Conservation (phyloP, 2,329 filamentous ascomycete genomes). For the Aureobasidium sp. region DNA sequence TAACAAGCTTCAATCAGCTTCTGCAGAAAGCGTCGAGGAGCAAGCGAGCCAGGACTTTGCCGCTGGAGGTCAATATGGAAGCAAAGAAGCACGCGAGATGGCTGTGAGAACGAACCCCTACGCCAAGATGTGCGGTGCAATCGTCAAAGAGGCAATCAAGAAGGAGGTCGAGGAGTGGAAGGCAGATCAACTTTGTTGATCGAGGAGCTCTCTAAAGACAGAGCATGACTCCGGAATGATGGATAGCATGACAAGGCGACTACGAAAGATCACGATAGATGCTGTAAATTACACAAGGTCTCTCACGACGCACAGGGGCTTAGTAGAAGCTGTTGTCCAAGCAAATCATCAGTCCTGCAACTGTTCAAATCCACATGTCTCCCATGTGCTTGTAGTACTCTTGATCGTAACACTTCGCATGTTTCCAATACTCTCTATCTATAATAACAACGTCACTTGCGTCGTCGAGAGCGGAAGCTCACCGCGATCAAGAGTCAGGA, state of each 20-base stretch:
- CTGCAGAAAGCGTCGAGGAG: conserved; percentile 37
- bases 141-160: conserved; percentile 51
- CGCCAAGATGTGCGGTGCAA: conserved; percentile 53
- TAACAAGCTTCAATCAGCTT: conserved; percentile 4
- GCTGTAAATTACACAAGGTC: not conserved
- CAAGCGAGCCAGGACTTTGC: conserved; percentile 48
- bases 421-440: no score
- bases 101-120: conserved; percentile 54
- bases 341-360: not conserved
- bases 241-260: no score
- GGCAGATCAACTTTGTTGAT: not conserved
- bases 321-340: not conserved
- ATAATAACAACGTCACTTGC: not conserved
- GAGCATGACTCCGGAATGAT: not conserved
- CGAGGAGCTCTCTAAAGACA: not conserved
- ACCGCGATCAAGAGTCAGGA: not conserved
- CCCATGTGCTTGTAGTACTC: not conserved
- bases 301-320: not conserved
- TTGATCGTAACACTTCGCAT: not conserved
- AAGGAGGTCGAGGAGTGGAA: conserved; percentile 38
- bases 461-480: not conserved
- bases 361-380: not conserved
- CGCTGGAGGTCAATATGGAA: conserved; percentile 46
- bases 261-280: not conserved
- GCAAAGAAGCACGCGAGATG: conserved; percentile 47